Evolutionary conservation across 176 grass and related monocot genomes (phyloP).

Genomic region (Paspalum vaginatum): DNA sequence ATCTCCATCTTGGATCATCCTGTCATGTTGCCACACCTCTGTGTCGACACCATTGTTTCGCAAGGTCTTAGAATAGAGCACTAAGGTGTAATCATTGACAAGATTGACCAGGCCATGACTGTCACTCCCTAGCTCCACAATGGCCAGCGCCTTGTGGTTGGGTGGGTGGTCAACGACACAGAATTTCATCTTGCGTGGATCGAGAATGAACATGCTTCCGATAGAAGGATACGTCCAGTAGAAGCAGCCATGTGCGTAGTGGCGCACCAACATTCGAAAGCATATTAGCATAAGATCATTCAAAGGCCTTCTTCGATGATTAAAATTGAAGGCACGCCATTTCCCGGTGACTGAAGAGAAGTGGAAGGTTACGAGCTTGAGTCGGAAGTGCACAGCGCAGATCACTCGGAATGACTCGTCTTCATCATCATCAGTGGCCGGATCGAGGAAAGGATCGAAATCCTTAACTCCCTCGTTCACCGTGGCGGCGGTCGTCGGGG

Average conservation of each 20-base stretch:
- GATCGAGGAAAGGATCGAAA: constrained; percentile 33
- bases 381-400: background rate
- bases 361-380: constrained; percentile 17
- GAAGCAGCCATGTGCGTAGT: background rate
- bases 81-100: accelerated
- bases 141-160: no score
- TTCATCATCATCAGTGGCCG: background rate
- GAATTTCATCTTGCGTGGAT: constrained; percentile 13
- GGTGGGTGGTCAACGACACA: background rate
- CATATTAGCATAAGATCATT: accelerated
- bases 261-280: background rate
- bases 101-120: background rate
- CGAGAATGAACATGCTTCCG: background rate
- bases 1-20: background rate
- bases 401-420: constrained; percentile 29
- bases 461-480: background rate
- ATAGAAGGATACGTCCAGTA: constrained; percentile 7
- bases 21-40: background rate
- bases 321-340: background rate
- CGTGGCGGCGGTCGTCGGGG: background rate
- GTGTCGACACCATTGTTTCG: background rate
- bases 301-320: background rate
- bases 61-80: background rate
- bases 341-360: constrained; percentile 24
- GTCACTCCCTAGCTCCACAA: background rate